Evolutionary conservation across 345 rosid genomes (phyloP), one percentile per base, ranked within the genome.

Genomic region (Linum usitatissimum): DNA sequence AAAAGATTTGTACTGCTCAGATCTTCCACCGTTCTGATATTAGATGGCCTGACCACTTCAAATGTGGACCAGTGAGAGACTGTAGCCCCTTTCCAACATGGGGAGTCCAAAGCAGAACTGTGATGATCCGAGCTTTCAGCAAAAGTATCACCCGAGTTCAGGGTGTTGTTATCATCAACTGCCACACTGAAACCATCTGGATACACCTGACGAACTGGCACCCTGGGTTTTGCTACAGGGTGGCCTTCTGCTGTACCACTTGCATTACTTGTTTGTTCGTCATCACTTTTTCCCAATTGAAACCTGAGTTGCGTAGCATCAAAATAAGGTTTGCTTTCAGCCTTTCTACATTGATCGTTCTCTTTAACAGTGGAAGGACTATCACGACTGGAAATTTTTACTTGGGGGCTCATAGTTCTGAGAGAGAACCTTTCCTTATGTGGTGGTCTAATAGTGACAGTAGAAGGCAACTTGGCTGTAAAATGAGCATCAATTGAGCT

Each of bases 71-170:
- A 65, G 67, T 61, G 75, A 58, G 79, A 69, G 64, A 68, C 66
- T 2, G 70, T 70, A 65, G 81, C 85, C 67, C 81, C 85, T 72
- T 59, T 80, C 76, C 79, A 83, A 80, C 83, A 81, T 20, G 83
- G 85, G 31, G 86, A 81, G 69, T 73, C 93, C 77, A 70, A 77
- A 59, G 76, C 66, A 70, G 53, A 81, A 66, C 62, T 57, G 67
- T 45, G 64, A 68, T 73, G 70, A 77, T 80, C 85, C 10, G 75
- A 57, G 70, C 57, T 70, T 42, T 85, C 82, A 6, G 75, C 69
- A 62, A 71, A 55, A 63, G 70, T 76, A 59, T 80, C 82, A 56
- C 61, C 31, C 68, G 67, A 61, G 68, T 53, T 67, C 51, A 72
- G 18, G 59, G 76, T 59, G 59, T 65, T 72, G 73, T 64, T 73